Evolutionary conservation across 768 basidiomycete species (phyloP), one percentile per base, ranked within the genome.

Genomic region (Boletus insuetus): DNA sequence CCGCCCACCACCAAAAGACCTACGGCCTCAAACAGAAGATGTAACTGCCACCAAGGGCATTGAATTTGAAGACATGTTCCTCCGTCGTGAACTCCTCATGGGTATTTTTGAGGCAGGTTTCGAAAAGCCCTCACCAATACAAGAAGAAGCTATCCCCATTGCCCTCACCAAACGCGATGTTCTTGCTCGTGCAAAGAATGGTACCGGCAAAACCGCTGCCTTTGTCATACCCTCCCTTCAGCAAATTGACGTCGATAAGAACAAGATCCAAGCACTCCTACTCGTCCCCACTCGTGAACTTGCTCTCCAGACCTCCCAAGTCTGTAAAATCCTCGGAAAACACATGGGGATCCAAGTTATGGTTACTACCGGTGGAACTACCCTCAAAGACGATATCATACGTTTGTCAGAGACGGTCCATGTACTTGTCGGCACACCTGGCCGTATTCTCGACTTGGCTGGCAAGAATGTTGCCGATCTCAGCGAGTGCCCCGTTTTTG

Each of bases 221-320:
- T 99, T 98, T 80, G 92, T 96, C 75, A 98, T 99, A 71, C 96
- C 97, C 38, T 84, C 94, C 44, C 84, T 99, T 50, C 92, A 97
- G 71, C 91, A 94, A 73, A 77, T 98, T 73, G 94, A 97, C 75
- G 72, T 91, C 59, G 77, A 73, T 54, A 86, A 83, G 73, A 78
- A 79, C 70, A 94, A 96, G 78, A 95, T 99, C 62, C 96, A 99
- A 76, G 94, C 94, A 4, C 82, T 98, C 55, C 82, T 99, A 56
- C 90, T 99, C 59, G 96, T 98, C 44, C 96, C 96, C 38, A 99
- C 96, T n/a, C 91, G 96, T 62, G 96, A 99, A 77, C 85, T 99
- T 37, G 97, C 96, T 9, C 82, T 99, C 45, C 96, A 98, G 75
- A 99, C 97, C 13, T 86, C 91, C n/a, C 97, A 98, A 78, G 97